Base-by-base conservation (phyloP, 306 rosid genomes). In the Hylodesmum podocarpum region DNA sequence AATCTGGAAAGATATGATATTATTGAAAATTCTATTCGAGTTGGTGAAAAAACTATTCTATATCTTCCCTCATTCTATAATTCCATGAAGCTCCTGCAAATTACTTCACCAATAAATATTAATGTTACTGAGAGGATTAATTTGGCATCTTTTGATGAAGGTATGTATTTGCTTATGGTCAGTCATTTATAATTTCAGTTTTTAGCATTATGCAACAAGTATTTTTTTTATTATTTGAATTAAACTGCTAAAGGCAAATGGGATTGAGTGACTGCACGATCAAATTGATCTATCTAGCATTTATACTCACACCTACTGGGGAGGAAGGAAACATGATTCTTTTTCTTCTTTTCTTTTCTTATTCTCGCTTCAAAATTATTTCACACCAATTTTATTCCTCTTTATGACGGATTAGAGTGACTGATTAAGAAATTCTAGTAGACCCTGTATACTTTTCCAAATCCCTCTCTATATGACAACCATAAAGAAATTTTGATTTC, bases 111-210 rank as follows among this genome's bases (percentile, higher is more conserved):
- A 66, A 82, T 91, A 83, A 85, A 83, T 66, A 39, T 91, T 70
- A 81, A 67, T 65, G 85, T 86, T 50, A 51, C 66, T 46, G 91
- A 85, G 84, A 84, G 97, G 80, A 83, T 87, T 76, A 86, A 74
- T 86, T 79, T 91, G 89, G 81, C 89, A 53, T 83, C 90, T 58
- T 76, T 89, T 72, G 86, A 90, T 54, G 97, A 89, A 88, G 91
- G 95, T 89, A 70, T 66, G 66, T 21, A 66, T 81, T 82, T 82
- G 57, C 70, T 54, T 78, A 71, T 40, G 78, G 54, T 67, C 72
- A 77, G 80, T 59, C 44, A 74, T 78, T 31, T 65, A 33, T 78
- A 63, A 66, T 43, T 71, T 73, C 4, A 57, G 62, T 49, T 64
- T 65, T 67, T 34, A 77, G 19, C 34, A 71, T 50, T 37, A 55